Conservation (phyloP, 2,329 filamentous ascomycete genomes). For the Colletotrichum echinochloae region DNA sequence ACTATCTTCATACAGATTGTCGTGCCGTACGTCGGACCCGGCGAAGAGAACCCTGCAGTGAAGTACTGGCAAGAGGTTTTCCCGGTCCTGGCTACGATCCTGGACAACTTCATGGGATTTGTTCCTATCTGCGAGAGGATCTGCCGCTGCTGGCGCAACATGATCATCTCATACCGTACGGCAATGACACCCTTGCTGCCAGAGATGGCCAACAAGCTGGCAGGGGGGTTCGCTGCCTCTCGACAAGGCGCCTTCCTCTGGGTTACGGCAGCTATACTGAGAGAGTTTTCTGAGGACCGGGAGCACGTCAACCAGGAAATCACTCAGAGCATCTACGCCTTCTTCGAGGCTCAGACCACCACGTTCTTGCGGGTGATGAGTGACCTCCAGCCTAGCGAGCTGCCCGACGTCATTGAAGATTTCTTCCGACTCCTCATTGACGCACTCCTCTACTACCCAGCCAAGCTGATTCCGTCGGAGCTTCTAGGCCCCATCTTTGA, state of each 20-base stretch:
- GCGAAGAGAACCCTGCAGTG: constrained; percentile 87
- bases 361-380: constrained; percentile 91
- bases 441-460: constrained; percentile 91
- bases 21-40: constrained; percentile 78
- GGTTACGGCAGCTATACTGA: constrained; percentile 94
- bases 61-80: constrained; percentile 97
- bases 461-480: constrained; percentile 82
- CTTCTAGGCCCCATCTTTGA: constrained; percentile 87
- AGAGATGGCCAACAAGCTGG: constrained; percentile 88
- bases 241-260: constrained; percentile 98
- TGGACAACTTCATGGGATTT: constrained; percentile 88
- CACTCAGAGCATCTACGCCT: constrained; percentile 88
- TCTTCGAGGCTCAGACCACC: constrained; percentile 93
- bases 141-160: constrained; percentile 95
- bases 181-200: constrained; percentile 88
- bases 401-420: constrained; percentile 90
- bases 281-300: constrained; percentile 92
- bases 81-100: constrained; percentile 85
- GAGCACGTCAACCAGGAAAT: constrained; percentile 87
- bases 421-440: constrained; percentile 96
- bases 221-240: constrained; percentile 84
- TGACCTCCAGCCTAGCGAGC: constrained; percentile 78
- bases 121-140: constrained; percentile 92
- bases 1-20: constrained; percentile 87
- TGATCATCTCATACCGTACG: constrained; percentile 95